Conservation (phyloP, 2,329 filamentous ascomycete genomes). For the Penicillium sp. region DNA sequence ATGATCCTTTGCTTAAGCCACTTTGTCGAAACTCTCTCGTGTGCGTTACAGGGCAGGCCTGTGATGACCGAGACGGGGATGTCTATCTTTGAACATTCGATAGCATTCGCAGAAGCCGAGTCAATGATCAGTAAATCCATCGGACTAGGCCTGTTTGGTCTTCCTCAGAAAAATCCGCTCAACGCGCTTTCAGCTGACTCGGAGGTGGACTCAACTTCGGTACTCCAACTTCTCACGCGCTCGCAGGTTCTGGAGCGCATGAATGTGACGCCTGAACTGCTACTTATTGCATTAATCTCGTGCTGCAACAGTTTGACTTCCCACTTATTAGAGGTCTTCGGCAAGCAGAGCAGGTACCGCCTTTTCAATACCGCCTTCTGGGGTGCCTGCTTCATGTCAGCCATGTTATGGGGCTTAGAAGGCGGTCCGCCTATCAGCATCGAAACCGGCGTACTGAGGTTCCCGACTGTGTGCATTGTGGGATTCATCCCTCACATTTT, state of each 20-base stretch:
- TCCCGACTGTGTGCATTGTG: conserved; percentile 91
- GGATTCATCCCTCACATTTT: conserved; percentile 93
- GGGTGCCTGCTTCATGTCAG: conserved; percentile 84
- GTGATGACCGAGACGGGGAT: conserved; percentile 85
- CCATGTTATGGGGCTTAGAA: conserved; percentile 72
- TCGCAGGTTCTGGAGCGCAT: conserved; percentile 68
- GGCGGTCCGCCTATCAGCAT: conserved; percentile 44
- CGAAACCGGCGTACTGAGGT: conserved; percentile 66
- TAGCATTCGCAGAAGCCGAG: conserved; percentile 94
- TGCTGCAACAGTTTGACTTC: conserved; percentile 84
- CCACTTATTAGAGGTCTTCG: conserved; percentile 74
- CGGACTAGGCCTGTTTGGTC: conserved; percentile 63
- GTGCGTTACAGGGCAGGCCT: conserved; percentile 77
- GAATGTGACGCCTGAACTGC: conserved; percentile 84
- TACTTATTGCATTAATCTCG: conserved; percentile 83
- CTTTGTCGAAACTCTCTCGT: conserved; percentile 83
- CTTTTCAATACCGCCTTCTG: conserved; percentile 83
- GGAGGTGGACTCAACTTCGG: conserved; percentile 27
- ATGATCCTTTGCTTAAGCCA: conserved; percentile 63
- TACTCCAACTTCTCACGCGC: conserved; percentile 39
- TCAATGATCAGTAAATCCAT: conserved; percentile 78
- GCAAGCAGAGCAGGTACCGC: conserved; percentile 73
- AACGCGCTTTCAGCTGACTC: conserved; percentile 44
- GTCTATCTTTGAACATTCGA: conserved; percentile 92
- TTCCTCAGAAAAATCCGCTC: conserved; percentile 43